Percentiles rank a stretch among this genome's conserved stretches.
Conservation (phyloP, 148 eudicot genomes). For the Chenopodium quinoa region DNA sequence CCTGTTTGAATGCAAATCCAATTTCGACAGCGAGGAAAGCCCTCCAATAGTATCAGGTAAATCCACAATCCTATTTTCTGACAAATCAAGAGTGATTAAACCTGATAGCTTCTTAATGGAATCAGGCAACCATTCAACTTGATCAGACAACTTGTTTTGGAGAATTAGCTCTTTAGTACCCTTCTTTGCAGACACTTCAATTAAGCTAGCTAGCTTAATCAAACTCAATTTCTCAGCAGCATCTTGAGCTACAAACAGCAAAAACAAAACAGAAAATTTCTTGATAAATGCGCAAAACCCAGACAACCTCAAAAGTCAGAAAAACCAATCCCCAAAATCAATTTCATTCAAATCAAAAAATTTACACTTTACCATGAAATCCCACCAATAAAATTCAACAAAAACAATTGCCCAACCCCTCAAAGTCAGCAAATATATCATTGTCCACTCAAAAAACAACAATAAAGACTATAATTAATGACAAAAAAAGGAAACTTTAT, state of each 20-base stretch:
- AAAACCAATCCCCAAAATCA: not conserved
- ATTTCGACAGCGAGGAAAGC: constrained; percentile 56
- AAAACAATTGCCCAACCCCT: constrained; percentile 7
- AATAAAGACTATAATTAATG: not conserved
- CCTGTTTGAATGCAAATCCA: constrained; percentile 68
- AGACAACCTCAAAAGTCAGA: not conserved
- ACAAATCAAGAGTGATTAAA: constrained; percentile 62
- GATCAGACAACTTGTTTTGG: constrained; percentile 55
- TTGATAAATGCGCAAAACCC: not conserved
- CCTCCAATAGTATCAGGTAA: constrained; percentile 67
- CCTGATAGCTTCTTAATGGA: constrained; percentile 72
- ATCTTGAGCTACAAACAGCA: constrained; percentile 48
- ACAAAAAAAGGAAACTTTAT: not conserved
- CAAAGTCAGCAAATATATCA: not conserved
- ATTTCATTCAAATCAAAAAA: constrained; percentile 6
- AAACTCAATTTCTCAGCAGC: constrained; percentile 74
- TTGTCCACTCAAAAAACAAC: constrained; percentile 2
- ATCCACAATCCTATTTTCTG: constrained; percentile 56
- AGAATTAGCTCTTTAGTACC: constrained; percentile 61
- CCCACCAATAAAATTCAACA: constrained; percentile 15
- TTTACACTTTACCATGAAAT: constrained; percentile 12
- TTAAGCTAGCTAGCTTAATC: constrained; percentile 77
- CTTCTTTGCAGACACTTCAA: constrained; percentile 71
- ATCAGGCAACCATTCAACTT: constrained; percentile 89
- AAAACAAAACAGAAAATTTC: not conserved